Base-by-base conservation (phyloP, 2,329 filamentous ascomycete genomes). In the Penicillium sp. region DNA sequence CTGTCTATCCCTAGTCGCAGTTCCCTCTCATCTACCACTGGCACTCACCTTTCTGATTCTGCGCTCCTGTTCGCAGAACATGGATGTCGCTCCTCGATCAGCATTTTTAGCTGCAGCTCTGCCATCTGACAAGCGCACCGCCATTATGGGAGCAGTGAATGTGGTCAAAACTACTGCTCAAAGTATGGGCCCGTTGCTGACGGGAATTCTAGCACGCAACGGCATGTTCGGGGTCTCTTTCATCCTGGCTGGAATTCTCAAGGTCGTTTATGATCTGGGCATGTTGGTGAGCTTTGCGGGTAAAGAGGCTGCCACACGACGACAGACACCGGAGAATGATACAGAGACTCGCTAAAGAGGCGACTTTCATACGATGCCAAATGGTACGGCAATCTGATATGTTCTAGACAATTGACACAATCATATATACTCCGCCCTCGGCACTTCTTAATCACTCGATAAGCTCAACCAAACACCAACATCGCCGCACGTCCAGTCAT, bases 131-230 rank as follows among this genome's bases (percentile, higher is more conserved):
- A 82, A 87, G 59, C 73, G 84, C 1, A 87, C 83, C 0, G 79
- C 80, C 0, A 75, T 85, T 8, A 80, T 87, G 75, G 84, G 83
- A 0, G 66, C 80, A 0, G 70, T 84, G 3, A 85, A 85, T 45
- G 76, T 82, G 0, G 74, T 82, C 17, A 85, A 84, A 61, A 86
- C 82, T 0, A 66, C 72, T 4, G 70, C 73, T 4, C 75, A 81
- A 56, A 80, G 75, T 40, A 53, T 76, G 1, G 82, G 82, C 0
- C 79, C 81, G 0, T 57, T 77, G 0, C 65, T 82, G 12, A 84
- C 82, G 0, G 84, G 83, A n/a, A 52, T 78, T 0, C 53, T 86
- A 30, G 77, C 78, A 0, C 70, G 71, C 1, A 64, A 65, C 2
- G 63, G 70, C 2, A 56, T 73, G 6, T 82, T 83, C 52, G 80